Evolutionary conservation across 1,284 basidiomycete genomes (phyloP).

Genomic region (Fomitiporia mediterranea): DNA sequence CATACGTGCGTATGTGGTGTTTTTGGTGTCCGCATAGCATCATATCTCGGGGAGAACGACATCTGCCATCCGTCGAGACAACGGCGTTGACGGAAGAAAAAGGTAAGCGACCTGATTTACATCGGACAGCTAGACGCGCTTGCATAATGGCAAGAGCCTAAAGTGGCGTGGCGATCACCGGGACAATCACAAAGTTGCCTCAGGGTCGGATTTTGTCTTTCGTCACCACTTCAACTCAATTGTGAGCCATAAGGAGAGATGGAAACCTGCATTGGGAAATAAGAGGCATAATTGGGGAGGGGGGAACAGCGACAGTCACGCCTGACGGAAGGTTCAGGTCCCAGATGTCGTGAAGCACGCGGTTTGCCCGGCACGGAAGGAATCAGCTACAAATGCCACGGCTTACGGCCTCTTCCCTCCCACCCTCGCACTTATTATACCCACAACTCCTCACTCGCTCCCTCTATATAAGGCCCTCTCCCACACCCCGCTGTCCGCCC

Average conservation of each 20-base stretch:
- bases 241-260: background rate
- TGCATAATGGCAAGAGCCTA: no score
- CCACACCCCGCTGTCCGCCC: constrained; percentile 1
- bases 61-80: background rate
- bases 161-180: background rate
- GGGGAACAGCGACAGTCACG: background rate
- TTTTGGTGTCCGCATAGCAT: background rate
- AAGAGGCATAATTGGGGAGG: no score
- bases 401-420: background rate
- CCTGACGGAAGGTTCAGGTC: background rate
- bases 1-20: no score
- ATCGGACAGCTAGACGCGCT: no score
- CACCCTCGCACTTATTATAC: background rate
- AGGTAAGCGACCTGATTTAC: no score
- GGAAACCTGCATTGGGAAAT: background rate
- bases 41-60: background rate
- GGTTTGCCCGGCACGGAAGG: background rate
- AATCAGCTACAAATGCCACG: background rate
- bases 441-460: background rate
- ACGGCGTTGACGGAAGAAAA: no score
- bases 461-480: constrained; percentile 3
- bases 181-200: background rate
- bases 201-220: background rate
- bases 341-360: background rate
- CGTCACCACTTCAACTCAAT: background rate